These are phyloP conservation scores for Penicillium diatomitis DNA, from an alignment of 495 filamentous ascomycete genomes.

Conservation along the genomic window DNA sequence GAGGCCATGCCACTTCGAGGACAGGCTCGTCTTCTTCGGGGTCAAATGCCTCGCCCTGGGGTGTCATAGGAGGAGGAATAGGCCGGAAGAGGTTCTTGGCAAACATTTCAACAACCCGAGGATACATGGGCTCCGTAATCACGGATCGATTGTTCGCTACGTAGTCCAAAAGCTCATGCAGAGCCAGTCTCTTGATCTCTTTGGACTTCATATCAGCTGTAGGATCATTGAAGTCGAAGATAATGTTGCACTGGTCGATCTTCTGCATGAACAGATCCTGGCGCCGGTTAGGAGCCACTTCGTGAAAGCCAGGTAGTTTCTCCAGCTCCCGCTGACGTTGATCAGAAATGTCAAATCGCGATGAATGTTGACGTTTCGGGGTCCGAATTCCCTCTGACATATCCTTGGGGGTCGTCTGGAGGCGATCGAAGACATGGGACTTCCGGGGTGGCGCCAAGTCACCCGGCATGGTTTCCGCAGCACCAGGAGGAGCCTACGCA, in stretches of 20 bases:
- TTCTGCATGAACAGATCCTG: constrained; percentile 99
- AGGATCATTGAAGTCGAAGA: constrained; percentile 99
- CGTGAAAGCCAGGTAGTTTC: constrained; percentile 97
- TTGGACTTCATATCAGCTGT: constrained; percentile 99
- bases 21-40: constrained; percentile 98
- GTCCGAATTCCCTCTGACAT: constrained; percentile 91
- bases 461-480: constrained; percentile 95
- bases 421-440: constrained; percentile 79
- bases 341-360: constrained; percentile 94
- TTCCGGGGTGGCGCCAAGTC: constrained; percentile 96
- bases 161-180: constrained; percentile 96
- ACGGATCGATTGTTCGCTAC: constrained; percentile 97
- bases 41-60: constrained; percentile 96
- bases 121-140: constrained; percentile 99
- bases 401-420: constrained; percentile 90
- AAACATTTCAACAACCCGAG: constrained; percentile 98
- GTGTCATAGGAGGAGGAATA: constrained; percentile 93
- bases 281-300: constrained; percentile 87
- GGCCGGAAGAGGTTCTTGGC: constrained; percentile 97
- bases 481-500: constrained; percentile 79
- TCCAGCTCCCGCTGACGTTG: constrained; percentile 85
- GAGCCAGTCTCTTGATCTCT: constrained; percentile 94
- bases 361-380: constrained; percentile 93
- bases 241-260: constrained; percentile 99
- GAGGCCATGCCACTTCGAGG: constrained; percentile 96